Evolutionary conservation across 805 yeast genomes (phyloP), one percentile per base, ranked within the genome.

Genomic region (Wickerhamomyces sydowiorum): DNA sequence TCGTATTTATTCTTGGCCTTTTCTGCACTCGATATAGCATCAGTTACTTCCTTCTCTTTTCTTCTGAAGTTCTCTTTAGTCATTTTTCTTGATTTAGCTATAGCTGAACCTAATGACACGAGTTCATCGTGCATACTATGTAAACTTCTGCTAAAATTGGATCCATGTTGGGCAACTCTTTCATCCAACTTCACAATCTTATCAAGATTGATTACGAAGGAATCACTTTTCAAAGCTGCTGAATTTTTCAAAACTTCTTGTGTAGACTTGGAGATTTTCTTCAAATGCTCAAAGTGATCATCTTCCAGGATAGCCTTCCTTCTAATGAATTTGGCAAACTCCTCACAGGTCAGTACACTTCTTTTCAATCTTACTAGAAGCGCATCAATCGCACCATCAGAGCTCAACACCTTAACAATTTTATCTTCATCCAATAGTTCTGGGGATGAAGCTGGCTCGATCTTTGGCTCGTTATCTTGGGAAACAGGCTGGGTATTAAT

Each of bases 71-170:
- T 86, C 37, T 93, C 98, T 60, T 93, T 93, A 41, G 80, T 66
- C 27, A 72, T 52, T 60, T 90, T 93, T 51, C 99, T 74, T 47
- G 80, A 69, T 45, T 84, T 76, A 10, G 86, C 72, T 49, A 89
- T 78, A 3, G 88, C 78, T 17, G 77, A 70, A 15, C 86, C 71
- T 47, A 93, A 69, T 0, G 95, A 81, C 13, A 69, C 62, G 44
- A 93, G 66, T 61, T 93, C 97, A 53, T 86, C 96, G 54, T 81
- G 78, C 88, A 93, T 93, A 30, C 79, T 81, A 51, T 78, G 82
- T 55, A 93, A 67, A 1, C 93, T 89, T 38, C 80, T 80, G 27
- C 86, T 84, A 63, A 81, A 90, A 7, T 90, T 79, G 32, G 75
- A 70, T 14, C 89, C 86, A 13, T 87, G 95, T 37, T 73, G 76